Conservation (phyloP, 805 yeast genomes). For the Yarrowia sp. region DNA sequence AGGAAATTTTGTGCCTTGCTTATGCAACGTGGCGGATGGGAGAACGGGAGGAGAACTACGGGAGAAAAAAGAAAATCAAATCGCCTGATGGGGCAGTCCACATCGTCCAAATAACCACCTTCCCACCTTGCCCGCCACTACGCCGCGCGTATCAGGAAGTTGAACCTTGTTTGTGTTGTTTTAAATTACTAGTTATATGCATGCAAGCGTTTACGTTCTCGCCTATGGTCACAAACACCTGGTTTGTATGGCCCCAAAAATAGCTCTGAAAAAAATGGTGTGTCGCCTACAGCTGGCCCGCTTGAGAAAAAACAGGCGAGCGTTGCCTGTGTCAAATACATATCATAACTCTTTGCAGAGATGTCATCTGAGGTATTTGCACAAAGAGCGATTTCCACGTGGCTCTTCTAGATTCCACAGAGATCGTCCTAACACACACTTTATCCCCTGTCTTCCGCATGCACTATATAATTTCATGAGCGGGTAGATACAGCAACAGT, state of each 20-base stretch:
- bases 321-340: neutral
- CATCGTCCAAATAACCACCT: too few relatives aligned
- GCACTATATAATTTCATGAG: neutral
- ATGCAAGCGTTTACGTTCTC: constrained; percentile 2
- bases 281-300: neutral
- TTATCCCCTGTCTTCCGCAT: constrained; percentile 23
- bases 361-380: neutral
- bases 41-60: too few relatives aligned
- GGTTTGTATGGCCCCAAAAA: neutral
- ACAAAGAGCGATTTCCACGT: neutral
- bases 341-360: neutral
- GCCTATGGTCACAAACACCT: constrained; percentile 3
- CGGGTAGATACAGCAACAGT: constrained; percentile 13
- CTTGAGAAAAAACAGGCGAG: constrained; percentile 5
- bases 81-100: neutral
- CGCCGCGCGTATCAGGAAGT: too few relatives aligned
- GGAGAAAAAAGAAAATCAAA: neutral
- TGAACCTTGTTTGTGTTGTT: neutral
- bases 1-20: constrained; percentile 1
- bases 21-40: neutral
- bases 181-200: neutral
- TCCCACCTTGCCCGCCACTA: too few relatives aligned
- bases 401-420: constrained; percentile 15
- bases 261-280: constrained; percentile 1
- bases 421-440: constrained; percentile 4